These are phyloP conservation scores for Malassezia dermatis DNA, from an alignment of 1,284 basidiomycete species.

Conservation along the genomic window DNA sequence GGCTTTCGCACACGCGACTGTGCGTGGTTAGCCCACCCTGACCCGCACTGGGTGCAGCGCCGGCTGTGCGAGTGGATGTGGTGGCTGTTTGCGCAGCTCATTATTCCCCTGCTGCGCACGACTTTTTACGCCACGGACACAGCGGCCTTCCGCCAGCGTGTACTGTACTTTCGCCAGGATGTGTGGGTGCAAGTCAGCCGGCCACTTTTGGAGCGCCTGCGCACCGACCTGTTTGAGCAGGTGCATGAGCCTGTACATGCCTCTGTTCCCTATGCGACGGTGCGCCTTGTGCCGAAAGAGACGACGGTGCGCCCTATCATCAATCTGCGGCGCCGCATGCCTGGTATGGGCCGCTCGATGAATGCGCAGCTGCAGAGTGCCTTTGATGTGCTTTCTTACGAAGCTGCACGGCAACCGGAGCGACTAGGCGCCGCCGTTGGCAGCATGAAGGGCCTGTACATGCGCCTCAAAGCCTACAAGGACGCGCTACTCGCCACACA, in stretches of 20 bases:
- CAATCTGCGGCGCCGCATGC: conserved; percentile 64
- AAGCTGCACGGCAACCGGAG: conserved; percentile 19
- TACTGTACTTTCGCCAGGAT: conserved; percentile 86
- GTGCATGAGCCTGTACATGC: conserved; percentile 19
- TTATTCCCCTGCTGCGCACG: conserved; percentile 72
- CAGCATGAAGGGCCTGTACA: conserved; percentile 49
- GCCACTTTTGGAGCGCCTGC: conserved; percentile 67
- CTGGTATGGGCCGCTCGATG: conserved; percentile 56
- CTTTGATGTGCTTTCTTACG: conserved; percentile 49
- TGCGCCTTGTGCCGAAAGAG: conserved; percentile 85
- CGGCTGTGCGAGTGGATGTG: conserved; percentile 73
- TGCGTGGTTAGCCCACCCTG: conserved; percentile 59
- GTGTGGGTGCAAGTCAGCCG: conserved; percentile 72
- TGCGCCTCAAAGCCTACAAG: conserved; percentile 22
- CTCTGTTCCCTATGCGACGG: conserved; percentile 66
- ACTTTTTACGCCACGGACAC: conserved; percentile 92
- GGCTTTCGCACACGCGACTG: conserved; percentile 65
- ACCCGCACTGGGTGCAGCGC: conserved; percentile 59
- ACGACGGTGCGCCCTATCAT: conserved; percentile 88
- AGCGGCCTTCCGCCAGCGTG: conserved; percentile 69
- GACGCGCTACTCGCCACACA: not conserved
- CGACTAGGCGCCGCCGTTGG: conserved; percentile 31
- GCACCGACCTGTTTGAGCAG: conserved; percentile 48
- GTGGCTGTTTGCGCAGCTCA: conserved; percentile 82
- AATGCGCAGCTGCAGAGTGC: conserved; percentile 69